These are phyloP conservation scores for Aegle marmelos DNA, from an alignment of 345 rosid species.

Conservation along the genomic window DNA sequence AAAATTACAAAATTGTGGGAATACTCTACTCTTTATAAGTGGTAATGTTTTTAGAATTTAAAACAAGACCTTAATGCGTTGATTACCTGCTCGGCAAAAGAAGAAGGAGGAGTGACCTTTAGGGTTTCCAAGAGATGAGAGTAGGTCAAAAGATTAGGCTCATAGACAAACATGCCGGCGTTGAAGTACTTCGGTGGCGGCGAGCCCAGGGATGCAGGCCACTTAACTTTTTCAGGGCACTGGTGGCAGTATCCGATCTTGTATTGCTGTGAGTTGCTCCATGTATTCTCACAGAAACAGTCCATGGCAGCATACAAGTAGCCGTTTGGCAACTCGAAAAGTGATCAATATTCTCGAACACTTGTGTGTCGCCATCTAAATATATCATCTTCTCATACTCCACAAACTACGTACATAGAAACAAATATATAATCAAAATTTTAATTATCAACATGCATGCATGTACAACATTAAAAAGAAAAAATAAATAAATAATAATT, in stretches of 20 bases:
- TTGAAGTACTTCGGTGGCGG: slow-evolving; percentile 63
- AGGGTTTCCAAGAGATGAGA: slow-evolving; percentile 37
- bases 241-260: slow-evolving; percentile 66
- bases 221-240: slow-evolving; percentile 48
- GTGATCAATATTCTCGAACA: slow-evolving; percentile 58
- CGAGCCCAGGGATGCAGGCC: slow-evolving; percentile 40
- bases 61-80: neutral
- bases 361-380: slow-evolving; percentile 69
- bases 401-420: slow-evolving; percentile 36
- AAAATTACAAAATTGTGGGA: neutral
- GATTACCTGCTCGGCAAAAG: slow-evolving; percentile 68
- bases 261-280: slow-evolving; percentile 46
- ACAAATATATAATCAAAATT: neutral
- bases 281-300: slow-evolving; percentile 58
- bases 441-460: neutral
- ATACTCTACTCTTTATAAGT: no score
- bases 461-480: neutral
- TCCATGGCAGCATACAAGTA: slow-evolving; percentile 61
- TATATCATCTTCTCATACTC: slow-evolving; percentile 66
- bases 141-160: slow-evolving; percentile 48
- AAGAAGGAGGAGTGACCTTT: slow-evolving; percentile 42
- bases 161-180: slow-evolving; percentile 63
- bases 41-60: neutral
- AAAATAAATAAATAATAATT: no score
- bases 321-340: slow-evolving; percentile 45